Percentiles rank a stretch among this genome's conserved stretches.
These are phyloP conservation scores for Pneumocystis oryctolagi DNA, from an alignment of 1,139 yeast genomes.

Conservation along the genomic window DNA sequence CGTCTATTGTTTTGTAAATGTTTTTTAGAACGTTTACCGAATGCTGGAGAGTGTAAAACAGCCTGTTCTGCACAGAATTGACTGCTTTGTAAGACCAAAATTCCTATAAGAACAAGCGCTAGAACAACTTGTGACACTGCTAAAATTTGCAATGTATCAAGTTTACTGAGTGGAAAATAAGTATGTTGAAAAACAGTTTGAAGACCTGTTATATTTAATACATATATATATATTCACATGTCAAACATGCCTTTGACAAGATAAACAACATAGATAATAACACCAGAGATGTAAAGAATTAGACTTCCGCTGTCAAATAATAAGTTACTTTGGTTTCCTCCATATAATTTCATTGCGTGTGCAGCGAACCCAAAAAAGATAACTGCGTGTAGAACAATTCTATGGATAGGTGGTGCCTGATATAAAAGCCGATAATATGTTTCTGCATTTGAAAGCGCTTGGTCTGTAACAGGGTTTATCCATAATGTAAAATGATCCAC, in stretches of 20 bases:
- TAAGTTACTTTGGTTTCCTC: constrained; percentile 30
- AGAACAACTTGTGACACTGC: constrained; percentile 80
- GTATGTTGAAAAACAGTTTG: constrained; percentile 51
- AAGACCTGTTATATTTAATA: constrained; percentile 50
- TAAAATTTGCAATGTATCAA: constrained; percentile 77
- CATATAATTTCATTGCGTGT: not conserved
- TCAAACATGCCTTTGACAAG: not conserved
- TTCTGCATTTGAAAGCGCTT: not conserved
- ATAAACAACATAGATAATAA: constrained; percentile 48
- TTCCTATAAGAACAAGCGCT: constrained; percentile 57
- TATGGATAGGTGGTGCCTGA: not conserved
- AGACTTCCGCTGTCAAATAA: constrained; percentile 82
- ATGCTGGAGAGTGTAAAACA: constrained; percentile 19
- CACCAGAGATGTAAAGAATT: constrained; percentile 51
- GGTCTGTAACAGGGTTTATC: not conserved
- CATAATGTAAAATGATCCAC: not conserved
- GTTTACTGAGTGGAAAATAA: constrained; percentile 88
- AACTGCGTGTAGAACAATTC: not conserved
- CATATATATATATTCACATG: not conserved
- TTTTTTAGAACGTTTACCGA: not conserved
- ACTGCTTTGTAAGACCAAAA: constrained; percentile 70
- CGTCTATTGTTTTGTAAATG: not conserved
- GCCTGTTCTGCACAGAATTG: constrained; percentile 80
- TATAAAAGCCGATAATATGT: not conserved
- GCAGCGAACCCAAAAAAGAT: not conserved